Evolutionary conservation across 345 rosid genomes (phyloP).

Genomic region (Melastoma malabathricum): DNA sequence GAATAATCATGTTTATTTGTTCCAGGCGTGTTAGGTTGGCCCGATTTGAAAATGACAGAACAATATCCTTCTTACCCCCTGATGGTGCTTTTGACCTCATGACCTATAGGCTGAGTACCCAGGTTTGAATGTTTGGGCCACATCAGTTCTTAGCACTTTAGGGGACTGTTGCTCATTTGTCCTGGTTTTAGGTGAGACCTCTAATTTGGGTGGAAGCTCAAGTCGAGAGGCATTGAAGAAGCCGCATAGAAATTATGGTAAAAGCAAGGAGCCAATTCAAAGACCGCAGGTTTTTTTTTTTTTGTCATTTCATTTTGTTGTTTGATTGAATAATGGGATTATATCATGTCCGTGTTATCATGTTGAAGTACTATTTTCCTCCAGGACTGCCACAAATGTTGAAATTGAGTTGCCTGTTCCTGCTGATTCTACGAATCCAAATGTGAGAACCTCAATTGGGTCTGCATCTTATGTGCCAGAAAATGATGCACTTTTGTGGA

Average conservation of each 20-base stretch:
- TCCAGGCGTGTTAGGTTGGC: conserved; percentile 89
- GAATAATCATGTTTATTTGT: too few species aligned
- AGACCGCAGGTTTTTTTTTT: conserved; percentile 77
- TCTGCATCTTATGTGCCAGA: conserved; percentile 80
- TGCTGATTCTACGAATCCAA: conserved; percentile 82
- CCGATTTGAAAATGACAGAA: conserved; percentile 89
- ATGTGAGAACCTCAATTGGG: conserved; percentile 81
- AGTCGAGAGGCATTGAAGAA: conserved; percentile 84
- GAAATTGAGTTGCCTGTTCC: conserved; percentile 58
- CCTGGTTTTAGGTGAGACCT: conserved; percentile 58
- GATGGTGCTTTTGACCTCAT: conserved; percentile 97
- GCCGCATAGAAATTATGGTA: conserved; percentile 77
- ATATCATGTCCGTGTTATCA: too few species aligned
- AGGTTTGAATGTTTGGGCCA: conserved; percentile 27
- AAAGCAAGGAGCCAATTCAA: conserved; percentile 89
- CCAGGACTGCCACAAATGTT: conserved; percentile 63
- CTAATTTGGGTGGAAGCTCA: conserved; percentile 94
- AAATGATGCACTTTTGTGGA: conserved; percentile 63
- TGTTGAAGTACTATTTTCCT: conserved; percentile 8
- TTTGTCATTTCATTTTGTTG: neutral
- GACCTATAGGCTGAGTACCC: conserved; percentile 95
- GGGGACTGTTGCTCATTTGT: neutral
- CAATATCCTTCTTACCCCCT: conserved; percentile 92
- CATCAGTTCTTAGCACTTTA: neutral
- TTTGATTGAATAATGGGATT: too few species aligned